A percentile compares a stretch with the other conserved stretches of the same genome.
These are phyloP conservation scores for Pichia sp. DNA, from an alignment of 1,139 yeast species.

Conservation along the genomic window DNA sequence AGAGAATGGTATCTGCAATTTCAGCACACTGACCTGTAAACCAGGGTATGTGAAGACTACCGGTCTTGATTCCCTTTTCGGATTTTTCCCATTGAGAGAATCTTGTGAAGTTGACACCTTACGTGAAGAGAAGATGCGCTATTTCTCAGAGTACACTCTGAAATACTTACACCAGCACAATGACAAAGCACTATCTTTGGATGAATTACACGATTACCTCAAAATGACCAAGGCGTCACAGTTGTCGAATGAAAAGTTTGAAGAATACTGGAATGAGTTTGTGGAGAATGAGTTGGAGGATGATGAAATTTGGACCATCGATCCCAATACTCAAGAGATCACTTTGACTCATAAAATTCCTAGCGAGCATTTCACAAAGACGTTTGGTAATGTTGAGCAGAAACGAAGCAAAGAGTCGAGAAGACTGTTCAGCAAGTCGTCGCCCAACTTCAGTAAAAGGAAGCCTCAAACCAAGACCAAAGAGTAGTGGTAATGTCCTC, in stretches of 20 bases:
- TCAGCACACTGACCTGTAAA: slow-evolving; percentile 56
- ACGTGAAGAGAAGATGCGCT: slow-evolving; percentile 60
- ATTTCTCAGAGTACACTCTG: slow-evolving; percentile 61
- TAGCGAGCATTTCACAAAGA: slow-evolving; percentile 18
- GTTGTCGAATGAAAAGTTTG: slow-evolving; percentile 51
- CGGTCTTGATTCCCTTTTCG: slow-evolving; percentile 52
- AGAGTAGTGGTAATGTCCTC: no score
- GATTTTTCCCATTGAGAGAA: slow-evolving; percentile 54
- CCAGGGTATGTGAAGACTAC: slow-evolving; percentile 53
- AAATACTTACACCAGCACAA: slow-evolving; percentile 62
- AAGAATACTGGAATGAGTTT: slow-evolving; percentile 72
- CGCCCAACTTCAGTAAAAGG: slow-evolving; percentile 15
- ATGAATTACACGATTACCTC: slow-evolving; percentile 54
- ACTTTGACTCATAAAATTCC: slow-evolving; percentile 21
- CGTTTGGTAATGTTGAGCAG: slow-evolving; percentile 16
- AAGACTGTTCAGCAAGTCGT: no score
- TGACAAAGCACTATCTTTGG: slow-evolving; percentile 53
- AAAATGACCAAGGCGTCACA: slow-evolving; percentile 42
- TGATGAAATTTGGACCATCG: slow-evolving; percentile 57
- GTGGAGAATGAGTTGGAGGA: slow-evolving; percentile 31
- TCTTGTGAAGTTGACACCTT: slow-evolving; percentile 73
- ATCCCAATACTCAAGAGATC: slow-evolving; percentile 17
- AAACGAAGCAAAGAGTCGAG: no score
- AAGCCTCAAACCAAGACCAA: slow-evolving; percentile 7
- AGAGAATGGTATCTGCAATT: slow-evolving; percentile 67